phyloP scores from a whole-genome alignment of 2,329 filamentous ascomycete species.

The Paraconiothyrium sp. region DNA sequence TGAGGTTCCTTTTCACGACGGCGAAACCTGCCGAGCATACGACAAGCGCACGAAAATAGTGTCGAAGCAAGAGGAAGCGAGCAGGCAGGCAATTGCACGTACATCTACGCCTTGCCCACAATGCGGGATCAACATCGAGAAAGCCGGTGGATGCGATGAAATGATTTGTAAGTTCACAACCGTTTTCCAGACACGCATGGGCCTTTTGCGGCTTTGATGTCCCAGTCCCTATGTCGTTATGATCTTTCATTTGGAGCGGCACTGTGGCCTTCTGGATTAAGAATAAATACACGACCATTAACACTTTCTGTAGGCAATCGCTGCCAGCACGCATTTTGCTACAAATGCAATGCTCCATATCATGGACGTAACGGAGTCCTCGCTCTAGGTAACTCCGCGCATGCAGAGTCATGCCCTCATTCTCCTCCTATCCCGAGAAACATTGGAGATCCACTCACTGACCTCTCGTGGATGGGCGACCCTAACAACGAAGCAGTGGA shows the following conservation, averaged over 20 bases:
- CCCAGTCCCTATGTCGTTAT: too few relatives aligned
- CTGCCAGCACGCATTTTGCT: constrained; percentile 50
- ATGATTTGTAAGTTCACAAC: constrained; percentile 32
- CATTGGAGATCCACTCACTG: background rate
- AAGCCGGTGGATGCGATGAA: constrained; percentile 51
- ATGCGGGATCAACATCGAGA: constrained; percentile 49
- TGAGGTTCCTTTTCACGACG: constrained; percentile 43
- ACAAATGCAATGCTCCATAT: constrained; percentile 17
- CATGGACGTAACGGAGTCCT: background rate
- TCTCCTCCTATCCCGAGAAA: background rate
- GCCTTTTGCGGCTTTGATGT: too few relatives aligned
- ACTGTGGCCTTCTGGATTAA: too few relatives aligned
- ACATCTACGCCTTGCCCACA: constrained; percentile 44
- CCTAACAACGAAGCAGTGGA: too few relatives aligned
- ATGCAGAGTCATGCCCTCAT: background rate
- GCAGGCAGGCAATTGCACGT: constrained; percentile 27
- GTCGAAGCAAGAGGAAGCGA: constrained; percentile 29
- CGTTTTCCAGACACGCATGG: too few relatives aligned
- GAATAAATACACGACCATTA: background rate
- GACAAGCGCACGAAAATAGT: constrained; percentile 33
- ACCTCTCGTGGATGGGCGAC: too few relatives aligned
- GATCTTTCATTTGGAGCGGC: too few relatives aligned
- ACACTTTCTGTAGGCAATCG: constrained; percentile 16
- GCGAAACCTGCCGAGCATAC: constrained; percentile 49
- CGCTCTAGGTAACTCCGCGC: constrained; percentile 1